Percentiles rank a stretch among this genome's conserved stretches.
Conservation (phyloP, 78 protist genomes). For the Thecamonas trahens region DNA sequence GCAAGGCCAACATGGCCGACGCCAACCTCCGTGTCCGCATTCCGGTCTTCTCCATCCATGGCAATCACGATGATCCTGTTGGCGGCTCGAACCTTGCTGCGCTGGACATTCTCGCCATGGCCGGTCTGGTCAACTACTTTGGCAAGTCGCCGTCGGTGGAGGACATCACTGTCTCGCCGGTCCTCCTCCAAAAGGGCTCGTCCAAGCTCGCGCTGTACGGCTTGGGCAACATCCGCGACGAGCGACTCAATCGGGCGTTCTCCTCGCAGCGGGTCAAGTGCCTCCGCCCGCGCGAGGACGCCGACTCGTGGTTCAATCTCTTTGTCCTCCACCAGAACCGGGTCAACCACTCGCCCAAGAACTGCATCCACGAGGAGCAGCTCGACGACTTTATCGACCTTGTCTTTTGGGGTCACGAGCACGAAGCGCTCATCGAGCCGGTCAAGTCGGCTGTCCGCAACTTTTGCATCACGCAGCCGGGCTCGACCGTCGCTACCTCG, state of each 20-base stretch:
- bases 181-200: slow-evolving; percentile 50
- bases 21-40: slow-evolving; percentile 90
- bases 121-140: slow-evolving; percentile 85
- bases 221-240: slow-evolving; percentile 91
- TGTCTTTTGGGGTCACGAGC: slow-evolving; percentile 97
- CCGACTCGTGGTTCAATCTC: slow-evolving; percentile 85
- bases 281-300: slow-evolving; percentile 58
- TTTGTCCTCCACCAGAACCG: slow-evolving; percentile 92
- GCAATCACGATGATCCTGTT: slow-evolving; percentile 98
- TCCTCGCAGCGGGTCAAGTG: slow-evolving; percentile 30
- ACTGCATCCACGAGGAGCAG: slow-evolving; percentile 66
- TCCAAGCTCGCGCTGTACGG: slow-evolving; percentile 92
- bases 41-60: slow-evolving; percentile 96
- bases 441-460: slow-evolving; percentile 4
- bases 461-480: slow-evolving; percentile 82
- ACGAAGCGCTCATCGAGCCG: slow-evolving; percentile 32
- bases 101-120: slow-evolving; percentile 71
- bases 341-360: slow-evolving; percentile 48
- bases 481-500: slow-evolving; percentile 83
- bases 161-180: slow-evolving; percentile 72
- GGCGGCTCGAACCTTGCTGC: slow-evolving; percentile 78
- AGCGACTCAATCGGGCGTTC: slow-evolving; percentile 80
- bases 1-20: slow-evolving; percentile 82
- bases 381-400: slow-evolving; percentile 76
- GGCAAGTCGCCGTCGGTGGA: slow-evolving; percentile 69